Conservation (phyloP, 192 early-diverging fungal species). For the Linnemannia hyalina region DNA sequence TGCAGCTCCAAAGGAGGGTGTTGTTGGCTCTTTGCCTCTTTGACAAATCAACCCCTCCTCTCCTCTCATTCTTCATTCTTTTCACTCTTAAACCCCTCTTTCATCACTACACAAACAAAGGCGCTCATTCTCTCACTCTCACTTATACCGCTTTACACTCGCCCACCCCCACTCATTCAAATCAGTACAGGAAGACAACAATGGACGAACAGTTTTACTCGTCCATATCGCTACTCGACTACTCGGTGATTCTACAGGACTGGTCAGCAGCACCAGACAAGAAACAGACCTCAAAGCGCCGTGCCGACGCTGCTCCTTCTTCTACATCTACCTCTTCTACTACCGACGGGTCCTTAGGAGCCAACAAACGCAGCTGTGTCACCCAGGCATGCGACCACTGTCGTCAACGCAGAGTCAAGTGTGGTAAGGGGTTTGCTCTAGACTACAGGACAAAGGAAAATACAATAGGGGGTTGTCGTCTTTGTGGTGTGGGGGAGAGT, state of each 20-base stretch:
- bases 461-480: neutral
- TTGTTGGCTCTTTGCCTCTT: no score
- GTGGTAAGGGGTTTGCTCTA: neutral
- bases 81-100: no score
- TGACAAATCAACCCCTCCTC: no score
- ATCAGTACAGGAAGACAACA: neutral
- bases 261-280: constrained; percentile 5
- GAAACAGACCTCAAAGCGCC: neutral
- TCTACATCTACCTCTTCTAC: neutral
- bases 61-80: no score
- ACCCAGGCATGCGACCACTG: constrained; percentile 1
- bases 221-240: neutral
- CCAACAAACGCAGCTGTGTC: neutral
- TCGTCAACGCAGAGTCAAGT: constrained; percentile 2
- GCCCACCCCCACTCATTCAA: no score
- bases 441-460: neutral
- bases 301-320: neutral
- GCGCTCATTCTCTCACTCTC: no score
- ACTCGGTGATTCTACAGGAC: neutral
- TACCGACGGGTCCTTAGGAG: neutral
- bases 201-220: constrained; percentile 3
- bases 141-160: no score
- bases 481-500: neutral
- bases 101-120: no score
- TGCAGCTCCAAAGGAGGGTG: no score